Evolutionary conservation across 2,329 filamentous ascomycete genomes (phyloP).

Genomic region (Penicillium italicum): DNA sequence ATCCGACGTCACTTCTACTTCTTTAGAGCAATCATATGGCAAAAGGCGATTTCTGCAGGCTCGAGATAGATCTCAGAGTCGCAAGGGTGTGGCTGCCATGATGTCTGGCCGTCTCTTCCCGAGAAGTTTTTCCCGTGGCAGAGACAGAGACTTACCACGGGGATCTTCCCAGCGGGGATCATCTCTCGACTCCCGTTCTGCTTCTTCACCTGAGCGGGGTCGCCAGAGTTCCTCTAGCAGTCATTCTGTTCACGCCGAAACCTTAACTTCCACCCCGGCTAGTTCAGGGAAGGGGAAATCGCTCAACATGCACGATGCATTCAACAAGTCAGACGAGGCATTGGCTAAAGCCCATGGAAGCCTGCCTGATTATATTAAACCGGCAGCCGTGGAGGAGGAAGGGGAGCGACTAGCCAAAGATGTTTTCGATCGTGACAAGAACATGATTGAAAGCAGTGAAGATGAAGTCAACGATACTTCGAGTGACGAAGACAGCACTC

Average conservation of each 20-base stretch:
- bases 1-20: constrained; percentile 8
- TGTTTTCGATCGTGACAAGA: constrained; percentile 64
- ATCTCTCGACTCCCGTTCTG: constrained; percentile 37
- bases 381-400: constrained; percentile 28
- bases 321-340: constrained; percentile 68
- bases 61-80: constrained; percentile 18
- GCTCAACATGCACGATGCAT: constrained; percentile 66
- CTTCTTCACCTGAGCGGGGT: constrained; percentile 21
- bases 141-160: constrained; percentile 35
- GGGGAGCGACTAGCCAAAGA: constrained; percentile 64
- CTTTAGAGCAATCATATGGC: constrained; percentile 4
- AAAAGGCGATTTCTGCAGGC: constrained; percentile 15
- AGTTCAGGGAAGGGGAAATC: constrained; percentile 57
- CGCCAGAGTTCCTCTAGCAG: constrained; percentile 38
- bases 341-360: constrained; percentile 61
- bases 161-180: constrained; percentile 41
- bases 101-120: constrained; percentile 40
- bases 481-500: constrained; percentile 60
- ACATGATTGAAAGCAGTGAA: constrained; percentile 63
- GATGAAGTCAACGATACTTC: constrained; percentile 53
- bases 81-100: constrained; percentile 48
- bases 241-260: constrained; percentile 31
- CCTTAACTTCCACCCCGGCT: not conserved
- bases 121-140: constrained; percentile 35
- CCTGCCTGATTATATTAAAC: constrained; percentile 61